phyloP scores from a whole-genome alignment of 345 rosid species.

The Cardamine occulta region DNA sequence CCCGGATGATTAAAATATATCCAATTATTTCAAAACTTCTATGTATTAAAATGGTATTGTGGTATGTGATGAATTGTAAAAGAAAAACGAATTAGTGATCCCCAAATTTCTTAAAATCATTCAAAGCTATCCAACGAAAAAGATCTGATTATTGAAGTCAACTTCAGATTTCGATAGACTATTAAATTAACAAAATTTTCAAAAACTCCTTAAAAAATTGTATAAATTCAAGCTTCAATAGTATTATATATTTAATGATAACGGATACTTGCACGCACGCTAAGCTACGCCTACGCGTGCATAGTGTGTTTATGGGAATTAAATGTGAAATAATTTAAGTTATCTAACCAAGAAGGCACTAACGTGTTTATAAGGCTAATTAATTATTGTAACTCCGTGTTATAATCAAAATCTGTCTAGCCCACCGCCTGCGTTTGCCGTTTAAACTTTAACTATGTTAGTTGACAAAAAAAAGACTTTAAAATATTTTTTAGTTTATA shows the following conservation, averaged over 20 bases:
- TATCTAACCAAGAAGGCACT: neutral
- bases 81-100: neutral
- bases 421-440: neutral
- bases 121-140: neutral
- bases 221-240: neutral
- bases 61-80: neutral
- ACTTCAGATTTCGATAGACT: neutral
- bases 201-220: neutral
- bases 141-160: neutral
- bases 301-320: neutral
- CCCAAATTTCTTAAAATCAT: neutral
- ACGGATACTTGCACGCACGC: constrained; percentile 16
- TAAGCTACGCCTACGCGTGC: constrained; percentile 10
- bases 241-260: neutral
- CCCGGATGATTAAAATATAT: too few relatives aligned
- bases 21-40: neutral
- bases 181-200: neutral
- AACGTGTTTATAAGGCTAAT: constrained; percentile 10
- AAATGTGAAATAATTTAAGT: neutral
- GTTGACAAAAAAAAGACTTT: neutral
- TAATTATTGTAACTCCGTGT: neutral
- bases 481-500: neutral
- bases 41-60: neutral
- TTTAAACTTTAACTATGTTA: neutral
- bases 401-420: neutral